A percentile compares a stretch with the other conserved stretches of the same genome.
phyloP scores from a whole-genome alignment of 352 stramenopile genomes.

The Phytophthora pini region DNA sequence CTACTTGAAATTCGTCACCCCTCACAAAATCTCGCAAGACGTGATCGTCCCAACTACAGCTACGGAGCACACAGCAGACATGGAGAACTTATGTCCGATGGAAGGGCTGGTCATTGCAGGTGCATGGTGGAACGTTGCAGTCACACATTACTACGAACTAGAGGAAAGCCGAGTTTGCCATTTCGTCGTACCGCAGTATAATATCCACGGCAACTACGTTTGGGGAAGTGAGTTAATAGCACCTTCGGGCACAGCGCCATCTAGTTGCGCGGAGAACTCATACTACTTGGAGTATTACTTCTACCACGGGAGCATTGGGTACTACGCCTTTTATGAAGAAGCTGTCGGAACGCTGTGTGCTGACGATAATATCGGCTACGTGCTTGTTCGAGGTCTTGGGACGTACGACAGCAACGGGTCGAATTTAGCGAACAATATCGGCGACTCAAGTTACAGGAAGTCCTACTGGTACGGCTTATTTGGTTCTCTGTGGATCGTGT shows the following conservation, averaged over 20 bases:
- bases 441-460: constrained; percentile 19
- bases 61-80: constrained; percentile 13
- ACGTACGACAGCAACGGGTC: constrained; percentile 37
- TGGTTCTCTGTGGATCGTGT: constrained; percentile 30
- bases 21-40: constrained; percentile 35
- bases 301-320: constrained; percentile 37
- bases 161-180: constrained; percentile 26
- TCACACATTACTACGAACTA: constrained; percentile 35
- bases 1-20: constrained; percentile 37
- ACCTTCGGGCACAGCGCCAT: constrained; percentile 6
- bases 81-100: constrained; percentile 27
- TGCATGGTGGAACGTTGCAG: constrained; percentile 34
- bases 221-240: constrained; percentile 16
- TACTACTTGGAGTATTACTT: constrained; percentile 44
- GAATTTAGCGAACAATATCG: constrained; percentile 20
- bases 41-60: constrained; percentile 20
- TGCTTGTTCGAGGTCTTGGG: constrained; percentile 30
- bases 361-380: constrained; percentile 37
- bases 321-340: constrained; percentile 42
- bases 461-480: constrained; percentile 40
- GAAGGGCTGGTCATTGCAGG: constrained; percentile 35
- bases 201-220: constrained; percentile 33
- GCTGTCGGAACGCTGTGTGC: constrained; percentile 27
- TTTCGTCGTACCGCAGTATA: constrained; percentile 40
- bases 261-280: constrained; percentile 13